phyloP scores from a whole-genome alignment of 140 eudicot species.

The Stevia rebaudiana region DNA sequence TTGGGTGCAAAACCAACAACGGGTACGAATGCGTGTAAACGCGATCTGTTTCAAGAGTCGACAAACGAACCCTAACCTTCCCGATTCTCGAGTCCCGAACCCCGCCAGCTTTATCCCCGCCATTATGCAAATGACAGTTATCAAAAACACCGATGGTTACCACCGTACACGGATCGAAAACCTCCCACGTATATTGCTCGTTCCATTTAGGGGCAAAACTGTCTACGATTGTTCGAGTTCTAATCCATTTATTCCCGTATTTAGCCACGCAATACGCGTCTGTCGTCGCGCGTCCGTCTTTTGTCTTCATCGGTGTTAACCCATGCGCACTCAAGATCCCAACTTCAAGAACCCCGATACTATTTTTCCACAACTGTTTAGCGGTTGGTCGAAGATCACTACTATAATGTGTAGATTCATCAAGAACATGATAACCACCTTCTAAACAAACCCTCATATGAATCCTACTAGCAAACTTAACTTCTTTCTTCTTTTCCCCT shows the following conservation, averaged over 20 bases:
- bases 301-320: constrained; percentile 44
- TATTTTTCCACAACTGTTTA: constrained; percentile 45
- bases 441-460: constrained; percentile 54
- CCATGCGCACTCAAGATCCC: constrained; percentile 62
- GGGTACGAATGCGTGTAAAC: constrained; percentile 28
- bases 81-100: constrained; percentile 18
- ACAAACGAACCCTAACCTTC: constrained; percentile 16
- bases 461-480: constrained; percentile 53
- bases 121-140: constrained; percentile 21
- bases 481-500: constrained; percentile 45
- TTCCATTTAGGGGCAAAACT: constrained; percentile 26
- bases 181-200: constrained; percentile 27
- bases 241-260: constrained; percentile 35
- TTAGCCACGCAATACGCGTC: constrained; percentile 58
- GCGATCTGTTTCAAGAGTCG: constrained; percentile 18
- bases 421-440: constrained; percentile 69
- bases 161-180: constrained; percentile 26
- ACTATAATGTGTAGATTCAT: constrained; percentile 59
- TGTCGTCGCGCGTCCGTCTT: constrained; percentile 38
- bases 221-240: constrained; percentile 24
- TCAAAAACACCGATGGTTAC: constrained; percentile 19
- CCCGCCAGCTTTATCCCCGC: constrained; percentile 4
- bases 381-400: constrained; percentile 59
- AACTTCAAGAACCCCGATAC: constrained; percentile 49
- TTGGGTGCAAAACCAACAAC: constrained; percentile 15